Evolutionary conservation across 2,329 filamentous ascomycete species (phyloP).

Genomic region (Capronia americana): DNA sequence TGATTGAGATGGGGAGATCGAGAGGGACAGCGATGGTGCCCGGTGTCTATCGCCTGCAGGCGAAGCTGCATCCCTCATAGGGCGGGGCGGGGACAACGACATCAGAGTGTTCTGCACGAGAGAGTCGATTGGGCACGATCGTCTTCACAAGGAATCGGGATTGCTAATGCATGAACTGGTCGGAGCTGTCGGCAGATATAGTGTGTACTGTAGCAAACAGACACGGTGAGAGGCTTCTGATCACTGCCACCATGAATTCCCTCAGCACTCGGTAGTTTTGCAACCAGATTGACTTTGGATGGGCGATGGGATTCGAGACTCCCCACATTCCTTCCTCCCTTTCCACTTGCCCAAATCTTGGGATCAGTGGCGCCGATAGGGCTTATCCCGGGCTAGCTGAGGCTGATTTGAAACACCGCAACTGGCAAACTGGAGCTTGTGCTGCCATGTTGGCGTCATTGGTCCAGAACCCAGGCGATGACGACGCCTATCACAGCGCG

Average conservation of each 20-base stretch:
- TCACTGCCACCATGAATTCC: neutral
- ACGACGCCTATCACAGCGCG: slow-evolving; percentile 10
- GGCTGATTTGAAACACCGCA: slow-evolving; percentile 20
- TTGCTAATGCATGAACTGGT: neutral
- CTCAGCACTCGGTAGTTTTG: neutral
- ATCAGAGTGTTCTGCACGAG: slow-evolving; percentile 2
- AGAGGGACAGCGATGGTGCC: slow-evolving; percentile 11
- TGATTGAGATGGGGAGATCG: slow-evolving; percentile 23
- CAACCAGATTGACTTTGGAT: neutral
- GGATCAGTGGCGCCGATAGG: slow-evolving; percentile 3
- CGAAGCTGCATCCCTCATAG: slow-evolving; percentile 12
- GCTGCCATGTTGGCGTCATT: slow-evolving; percentile 5
- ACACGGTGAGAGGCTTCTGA: neutral
- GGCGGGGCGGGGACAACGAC: slow-evolving; percentile 8
- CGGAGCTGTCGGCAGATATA: neutral
- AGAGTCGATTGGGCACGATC: neutral
- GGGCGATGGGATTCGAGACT: neutral
- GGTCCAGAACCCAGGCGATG: slow-evolving; percentile 1
- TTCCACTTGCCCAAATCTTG: slow-evolving; percentile 12
- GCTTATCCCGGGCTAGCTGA: slow-evolving; percentile 13
- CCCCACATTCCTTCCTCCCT: slow-evolving; percentile 8
- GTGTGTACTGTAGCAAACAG: neutral
- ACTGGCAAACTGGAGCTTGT: slow-evolving; percentile 6
- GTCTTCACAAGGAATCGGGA: neutral
- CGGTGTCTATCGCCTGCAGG: slow-evolving; percentile 12